Conservation (phyloP, 2,329 filamentous ascomycete genomes). For the Colletotrichum lini region DNA sequence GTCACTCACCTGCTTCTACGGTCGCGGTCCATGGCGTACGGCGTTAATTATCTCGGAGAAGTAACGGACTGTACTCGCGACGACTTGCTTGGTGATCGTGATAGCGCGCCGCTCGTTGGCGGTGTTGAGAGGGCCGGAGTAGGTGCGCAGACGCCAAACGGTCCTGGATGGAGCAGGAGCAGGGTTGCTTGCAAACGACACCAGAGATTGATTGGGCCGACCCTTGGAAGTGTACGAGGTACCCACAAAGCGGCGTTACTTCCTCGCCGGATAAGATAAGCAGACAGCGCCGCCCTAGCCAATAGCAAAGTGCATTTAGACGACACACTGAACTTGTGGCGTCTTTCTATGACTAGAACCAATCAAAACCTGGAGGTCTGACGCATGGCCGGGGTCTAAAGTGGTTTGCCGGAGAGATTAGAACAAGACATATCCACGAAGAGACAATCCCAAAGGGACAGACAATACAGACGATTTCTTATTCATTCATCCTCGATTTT, state of each 20-base stretch:
- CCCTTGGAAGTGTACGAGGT: conserved; percentile 23
- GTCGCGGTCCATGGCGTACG: conserved; percentile 54
- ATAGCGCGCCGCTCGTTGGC: conserved; percentile 27
- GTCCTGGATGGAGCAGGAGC: conserved; percentile 38
- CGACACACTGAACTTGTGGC: neutral
- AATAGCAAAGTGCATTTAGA: neutral
- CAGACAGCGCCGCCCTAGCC: neutral
- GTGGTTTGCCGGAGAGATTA: conserved; percentile 5
- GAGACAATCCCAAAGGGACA: neutral
- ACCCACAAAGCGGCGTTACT: conserved; percentile 23
- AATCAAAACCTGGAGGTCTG: conserved; percentile 2
- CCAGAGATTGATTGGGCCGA: conserved; percentile 16
- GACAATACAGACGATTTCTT: neutral
- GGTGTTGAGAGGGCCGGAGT: conserved; percentile 23
- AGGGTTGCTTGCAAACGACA: conserved; percentile 26
- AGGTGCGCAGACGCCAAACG: conserved; percentile 28
- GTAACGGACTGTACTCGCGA: neutral
- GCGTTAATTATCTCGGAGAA: neutral
- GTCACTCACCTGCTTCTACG: conserved; percentile 54
- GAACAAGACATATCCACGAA: neutral
- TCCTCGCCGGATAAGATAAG: conserved; percentile 20
- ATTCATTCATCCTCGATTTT: neutral
- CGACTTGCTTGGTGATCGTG: conserved; percentile 19
- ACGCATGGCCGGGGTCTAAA: conserved; percentile 8
- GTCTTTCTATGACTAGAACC: neutral